Evolutionary conservation across 805 yeast genomes (phyloP).

Genomic region (fission yeast (Schizosaccharomyces pombe)): DNA sequence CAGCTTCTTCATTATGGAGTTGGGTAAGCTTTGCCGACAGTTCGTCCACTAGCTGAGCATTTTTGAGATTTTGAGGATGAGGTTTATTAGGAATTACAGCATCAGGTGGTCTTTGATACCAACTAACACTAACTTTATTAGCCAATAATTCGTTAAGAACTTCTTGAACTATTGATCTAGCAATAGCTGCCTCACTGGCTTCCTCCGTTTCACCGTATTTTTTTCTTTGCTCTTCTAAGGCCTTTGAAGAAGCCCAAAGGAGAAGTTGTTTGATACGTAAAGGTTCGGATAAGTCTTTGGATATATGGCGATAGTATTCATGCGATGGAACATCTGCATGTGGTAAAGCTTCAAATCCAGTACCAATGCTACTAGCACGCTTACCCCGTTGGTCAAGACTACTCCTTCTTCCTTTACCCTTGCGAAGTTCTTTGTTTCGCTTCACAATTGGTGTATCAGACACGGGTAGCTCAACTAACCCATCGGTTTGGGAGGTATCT

Average conservation of each 20-base stretch:
- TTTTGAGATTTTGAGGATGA: conserved; percentile 36
- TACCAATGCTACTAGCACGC: conserved; percentile 49
- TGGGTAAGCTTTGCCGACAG: conserved; percentile 8
- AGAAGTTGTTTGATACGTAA: conserved; percentile 47
- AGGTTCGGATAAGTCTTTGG: conserved; percentile 41
- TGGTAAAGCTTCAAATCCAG: conserved; percentile 43
- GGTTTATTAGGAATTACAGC: conserved; percentile 18
- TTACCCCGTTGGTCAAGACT: conserved; percentile 31
- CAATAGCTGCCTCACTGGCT: conserved; percentile 15
- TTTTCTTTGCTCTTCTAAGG: conserved; percentile 14
- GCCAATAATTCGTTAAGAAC: conserved; percentile 32
- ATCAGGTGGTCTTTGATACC: conserved; percentile 29
- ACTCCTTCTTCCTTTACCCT: conserved; percentile 12
- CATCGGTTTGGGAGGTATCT: neutral
- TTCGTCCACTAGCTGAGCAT: conserved; percentile 24
- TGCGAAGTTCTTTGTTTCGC: conserved; percentile 17
- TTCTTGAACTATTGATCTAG: conserved; percentile 43
- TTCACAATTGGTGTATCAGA: conserved; percentile 20
- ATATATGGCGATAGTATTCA: conserved; percentile 35
- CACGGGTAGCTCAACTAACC: conserved; percentile 15
- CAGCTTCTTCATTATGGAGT: neutral
- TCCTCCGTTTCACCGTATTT: conserved; percentile 6
- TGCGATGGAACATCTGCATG: conserved; percentile 36
- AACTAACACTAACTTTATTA: conserved; percentile 39
- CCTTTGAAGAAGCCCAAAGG: conserved; percentile 41